These are phyloP conservation scores for Podila horticola DNA, from an alignment of 192 early-diverging fungal species.

Conservation along the genomic window DNA sequence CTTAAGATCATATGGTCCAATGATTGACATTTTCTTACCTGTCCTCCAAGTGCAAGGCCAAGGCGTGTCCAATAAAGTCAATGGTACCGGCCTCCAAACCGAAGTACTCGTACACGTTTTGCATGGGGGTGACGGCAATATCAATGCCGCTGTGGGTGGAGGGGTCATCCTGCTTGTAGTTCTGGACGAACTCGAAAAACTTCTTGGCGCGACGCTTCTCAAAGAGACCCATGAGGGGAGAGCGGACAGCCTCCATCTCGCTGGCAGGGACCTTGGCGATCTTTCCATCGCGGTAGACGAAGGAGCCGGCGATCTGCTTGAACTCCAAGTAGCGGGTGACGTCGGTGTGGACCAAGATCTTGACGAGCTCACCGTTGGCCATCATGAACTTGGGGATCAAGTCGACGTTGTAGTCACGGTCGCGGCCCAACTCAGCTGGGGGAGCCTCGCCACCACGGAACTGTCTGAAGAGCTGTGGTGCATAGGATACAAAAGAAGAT, in stretches of 20 bases:
- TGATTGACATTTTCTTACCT: constrained; percentile 29
- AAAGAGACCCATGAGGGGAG: constrained; percentile 91
- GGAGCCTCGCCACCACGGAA: constrained; percentile 67
- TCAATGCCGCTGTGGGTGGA: constrained; percentile 87
- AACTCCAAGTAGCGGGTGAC: constrained; percentile 99
- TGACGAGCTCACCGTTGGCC: constrained; percentile 97
- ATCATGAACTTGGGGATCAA: constrained; percentile 99
- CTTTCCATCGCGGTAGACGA: constrained; percentile 88
- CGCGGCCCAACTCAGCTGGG: constrained; percentile 68
- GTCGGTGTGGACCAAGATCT: constrained; percentile 96
- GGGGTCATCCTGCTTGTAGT: constrained; percentile 86
- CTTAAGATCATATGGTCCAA: no score
- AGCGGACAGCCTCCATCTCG: constrained; percentile 85
- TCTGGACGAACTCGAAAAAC: constrained; percentile 97
- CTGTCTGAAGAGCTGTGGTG: constrained; percentile 71
- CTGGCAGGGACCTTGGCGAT: constrained; percentile 97
- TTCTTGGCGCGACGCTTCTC: constrained; percentile 93
- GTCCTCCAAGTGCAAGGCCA: constrained; percentile 97
- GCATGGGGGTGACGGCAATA: constrained; percentile 80
- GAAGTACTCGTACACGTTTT: constrained; percentile 89
- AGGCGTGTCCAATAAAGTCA: constrained; percentile 98
- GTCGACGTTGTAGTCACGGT: constrained; percentile 97
- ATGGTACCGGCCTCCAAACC: constrained; percentile 94
- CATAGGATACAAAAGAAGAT: constrained; percentile 1
- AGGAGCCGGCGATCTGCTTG: constrained; percentile 94